Conservation (phyloP, 495 filamentous ascomycete genomes). For the Glarea lozoyensis region DNA sequence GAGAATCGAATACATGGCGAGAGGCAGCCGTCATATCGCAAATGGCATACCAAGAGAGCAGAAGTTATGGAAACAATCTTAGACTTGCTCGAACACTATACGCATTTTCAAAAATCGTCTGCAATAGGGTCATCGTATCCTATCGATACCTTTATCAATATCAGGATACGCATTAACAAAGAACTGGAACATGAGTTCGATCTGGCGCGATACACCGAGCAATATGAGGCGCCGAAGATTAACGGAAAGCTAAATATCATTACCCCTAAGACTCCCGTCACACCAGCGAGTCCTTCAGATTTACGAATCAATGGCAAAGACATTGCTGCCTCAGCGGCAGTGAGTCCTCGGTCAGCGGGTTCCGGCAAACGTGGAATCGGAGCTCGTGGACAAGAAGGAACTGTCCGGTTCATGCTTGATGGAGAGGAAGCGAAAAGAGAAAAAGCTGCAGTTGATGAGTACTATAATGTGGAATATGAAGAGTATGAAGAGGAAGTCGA, state of each 20-base stretch:
- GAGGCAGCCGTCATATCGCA: constrained; percentile 26
- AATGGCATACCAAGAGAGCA: constrained; percentile 52
- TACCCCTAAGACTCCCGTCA: constrained; percentile 26
- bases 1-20: constrained; percentile 7
- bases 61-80: constrained; percentile 79
- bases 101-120: constrained; percentile 63
- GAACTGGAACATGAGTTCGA: constrained; percentile 44
- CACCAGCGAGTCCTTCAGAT: constrained; percentile 22
- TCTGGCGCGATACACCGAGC: constrained; percentile 42
- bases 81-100: constrained; percentile 81
- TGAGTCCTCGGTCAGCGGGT: constrained; percentile 37
- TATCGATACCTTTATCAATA: constrained; percentile 66
- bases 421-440: constrained; percentile 65
- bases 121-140: constrained; percentile 61
- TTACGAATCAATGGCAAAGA: constrained; percentile 17
- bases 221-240: constrained; percentile 11
- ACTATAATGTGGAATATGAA: constrained; percentile 69
- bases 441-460: constrained; percentile 53
- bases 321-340: constrained; percentile 22
- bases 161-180: constrained; percentile 80
- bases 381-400: constrained; percentile 54
- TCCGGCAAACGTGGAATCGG: constrained; percentile 37
- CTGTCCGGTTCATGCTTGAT: constrained; percentile 87
- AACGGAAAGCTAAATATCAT: constrained; percentile 21
- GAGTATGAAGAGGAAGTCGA: constrained; percentile 64